Evolutionary conservation across 148 eudicot species (phyloP).

Genomic region (Rhododendron griersonianum): DNA sequence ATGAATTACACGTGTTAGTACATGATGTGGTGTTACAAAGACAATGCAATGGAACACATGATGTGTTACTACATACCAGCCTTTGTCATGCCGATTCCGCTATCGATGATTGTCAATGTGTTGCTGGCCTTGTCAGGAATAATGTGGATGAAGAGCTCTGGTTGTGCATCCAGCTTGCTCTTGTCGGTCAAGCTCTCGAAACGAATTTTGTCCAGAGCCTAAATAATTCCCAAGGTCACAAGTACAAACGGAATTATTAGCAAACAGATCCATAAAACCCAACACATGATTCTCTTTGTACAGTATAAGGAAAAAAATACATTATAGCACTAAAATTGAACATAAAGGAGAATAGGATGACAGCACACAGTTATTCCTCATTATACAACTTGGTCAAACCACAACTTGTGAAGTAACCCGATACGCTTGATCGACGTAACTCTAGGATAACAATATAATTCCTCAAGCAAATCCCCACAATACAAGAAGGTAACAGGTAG

Average conservation of each 20-base stretch:
- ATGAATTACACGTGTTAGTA: neutral
- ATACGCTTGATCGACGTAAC: neutral
- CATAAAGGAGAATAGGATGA: neutral
- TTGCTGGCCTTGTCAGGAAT: conserved; percentile 61
- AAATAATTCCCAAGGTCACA: neutral
- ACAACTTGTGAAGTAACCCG: neutral
- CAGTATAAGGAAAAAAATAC: neutral
- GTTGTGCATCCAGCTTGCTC: conserved; percentile 65
- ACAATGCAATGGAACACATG: neutral
- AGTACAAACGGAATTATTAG: neutral
- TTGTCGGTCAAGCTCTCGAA: conserved; percentile 68
- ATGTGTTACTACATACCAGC: conserved; percentile 42
- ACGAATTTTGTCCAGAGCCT: conserved; percentile 57
- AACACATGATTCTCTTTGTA: neutral
- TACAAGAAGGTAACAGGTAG: neutral
- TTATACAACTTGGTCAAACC: neutral
- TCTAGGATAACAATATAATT: neutral
- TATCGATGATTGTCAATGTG: conserved; percentile 64
- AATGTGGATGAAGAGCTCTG: conserved; percentile 65
- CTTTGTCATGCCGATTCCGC: conserved; percentile 78
- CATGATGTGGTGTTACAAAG: neutral
- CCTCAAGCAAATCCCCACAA: neutral
- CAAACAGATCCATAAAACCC: neutral
- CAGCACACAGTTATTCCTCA: neutral
- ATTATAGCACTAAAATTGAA: neutral